Evolutionary conservation across 2,329 filamentous ascomycete genomes (phyloP).

Genomic region (Paracoccidioides lutzii): DNA sequence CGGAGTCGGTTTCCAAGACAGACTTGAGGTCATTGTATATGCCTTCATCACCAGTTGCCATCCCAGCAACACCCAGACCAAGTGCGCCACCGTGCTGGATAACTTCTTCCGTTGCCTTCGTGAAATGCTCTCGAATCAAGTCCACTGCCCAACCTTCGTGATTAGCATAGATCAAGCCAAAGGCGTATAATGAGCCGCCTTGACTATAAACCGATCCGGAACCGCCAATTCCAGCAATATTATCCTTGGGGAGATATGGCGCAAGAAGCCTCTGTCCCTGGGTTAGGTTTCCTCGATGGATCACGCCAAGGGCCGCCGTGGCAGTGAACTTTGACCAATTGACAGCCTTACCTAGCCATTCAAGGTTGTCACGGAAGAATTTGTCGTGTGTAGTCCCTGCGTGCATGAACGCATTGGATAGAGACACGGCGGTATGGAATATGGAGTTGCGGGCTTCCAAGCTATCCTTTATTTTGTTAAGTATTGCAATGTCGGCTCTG

Average conservation of each 20-base stretch:
- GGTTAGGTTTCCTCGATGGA: constrained; percentile 86
- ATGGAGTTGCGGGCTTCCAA: constrained; percentile 94
- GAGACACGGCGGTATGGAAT: constrained; percentile 93
- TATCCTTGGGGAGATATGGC: constrained; percentile 74
- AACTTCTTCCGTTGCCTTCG: constrained; percentile 53
- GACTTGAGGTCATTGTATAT: constrained; percentile 85
- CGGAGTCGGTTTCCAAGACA: constrained; percentile 84
- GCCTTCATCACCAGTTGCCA: constrained; percentile 83
- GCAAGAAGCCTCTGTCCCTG: constrained; percentile 89
- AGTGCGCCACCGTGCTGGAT: constrained; percentile 94
- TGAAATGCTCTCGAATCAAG: constrained; percentile 36
- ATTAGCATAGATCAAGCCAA: constrained; percentile 93
- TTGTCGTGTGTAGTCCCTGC: constrained; percentile 96
- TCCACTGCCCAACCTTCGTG: constrained; percentile 72
- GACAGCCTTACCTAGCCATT: constrained; percentile 95
- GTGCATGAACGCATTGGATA: constrained; percentile 99
- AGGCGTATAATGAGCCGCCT: constrained; percentile 87
- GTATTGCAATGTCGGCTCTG: constrained; percentile 76
- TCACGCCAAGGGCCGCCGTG: constrained; percentile 88
- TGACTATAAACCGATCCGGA: constrained; percentile 88
- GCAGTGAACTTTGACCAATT: constrained; percentile 99
- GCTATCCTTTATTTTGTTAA: constrained; percentile 94
- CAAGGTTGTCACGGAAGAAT: constrained; percentile 95
- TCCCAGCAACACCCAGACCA: constrained; percentile 88
- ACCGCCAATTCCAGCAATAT: constrained; percentile 49